Base-by-base conservation (phyloP, 2,329 filamentous ascomycete species). In the Hypoxylon sp. region DNA sequence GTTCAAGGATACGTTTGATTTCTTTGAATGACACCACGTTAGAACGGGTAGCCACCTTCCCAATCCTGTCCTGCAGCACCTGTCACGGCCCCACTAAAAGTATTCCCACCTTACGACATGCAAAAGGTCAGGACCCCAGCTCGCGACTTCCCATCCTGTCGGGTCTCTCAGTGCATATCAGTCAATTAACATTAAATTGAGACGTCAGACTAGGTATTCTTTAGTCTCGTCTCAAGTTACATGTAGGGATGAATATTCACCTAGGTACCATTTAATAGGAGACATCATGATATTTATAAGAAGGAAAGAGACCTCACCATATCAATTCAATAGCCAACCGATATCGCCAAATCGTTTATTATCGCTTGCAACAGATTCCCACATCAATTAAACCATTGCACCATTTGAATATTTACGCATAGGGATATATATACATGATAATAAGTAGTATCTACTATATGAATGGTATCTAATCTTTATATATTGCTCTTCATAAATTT, bases 1-100 rank as follows among this genome's bases (percentile, higher is more conserved):
- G 34, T 43, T 61, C 34, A n/a, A 41, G 7, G 37, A 16, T 41
- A 41, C 43, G 53, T 57, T 48, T n/a, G 9, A 21, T 61, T 52
- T 67, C 47, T 54, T 61, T 55, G 29, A n/a, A 68, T 63, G 62
- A 63, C 62, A 68, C 55, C 63, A 65, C 61, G 14, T 39, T 25
- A 30, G 37, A 32, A 27, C 46, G 19, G 32, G 23, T 41, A 50
- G 43, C 21, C 21, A 54, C 56, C 41, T 61, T 55, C 61, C 56
- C 34, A 63, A 39, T 58, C 50, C 41, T 55, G 32, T 60, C 59
- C 32, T 51, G 64, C 51, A 51, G 50, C 60, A 51, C 32, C 51
- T 63, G 54, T 55, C 46, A 60, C 30, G 50, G 64, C 64, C 64
- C 64, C 60, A 64, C 64, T 30, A 52, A 45, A 23, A 63, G 57